Evolutionary conservation across 176 grass and related monocot genomes (phyloP).

Genomic region (Carex parvula): DNA sequence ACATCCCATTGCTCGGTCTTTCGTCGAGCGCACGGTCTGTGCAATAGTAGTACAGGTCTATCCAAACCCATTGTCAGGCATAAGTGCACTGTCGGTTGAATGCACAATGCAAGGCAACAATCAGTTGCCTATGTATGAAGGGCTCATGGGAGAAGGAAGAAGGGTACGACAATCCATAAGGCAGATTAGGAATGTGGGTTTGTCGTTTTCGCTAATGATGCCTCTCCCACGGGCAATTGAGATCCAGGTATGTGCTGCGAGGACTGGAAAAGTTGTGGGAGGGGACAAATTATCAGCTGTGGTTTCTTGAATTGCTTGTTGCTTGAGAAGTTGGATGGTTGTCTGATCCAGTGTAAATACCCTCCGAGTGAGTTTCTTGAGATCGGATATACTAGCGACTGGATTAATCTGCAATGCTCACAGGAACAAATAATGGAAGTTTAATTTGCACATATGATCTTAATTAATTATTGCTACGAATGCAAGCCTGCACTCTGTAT

Average conservation of each 20-base stretch:
- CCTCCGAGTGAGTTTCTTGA: background rate
- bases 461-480: too few relatives aligned
- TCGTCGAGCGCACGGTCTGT: background rate
- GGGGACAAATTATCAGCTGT: background rate
- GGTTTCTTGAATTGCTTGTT: background rate
- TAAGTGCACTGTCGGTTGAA: background rate
- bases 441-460: background rate
- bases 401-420: constrained; percentile 4
- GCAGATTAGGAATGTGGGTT: background rate
- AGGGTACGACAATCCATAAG: background rate
- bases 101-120: constrained; percentile 2
- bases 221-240: background rate
- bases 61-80: background rate
- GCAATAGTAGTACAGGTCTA: background rate
- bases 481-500: too few relatives aligned
- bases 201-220: background rate
- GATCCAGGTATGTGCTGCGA: background rate
- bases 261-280: constrained; percentile 10
- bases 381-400: background rate
- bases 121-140: constrained; percentile 9
- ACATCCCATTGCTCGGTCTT: background rate
- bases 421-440: background rate
- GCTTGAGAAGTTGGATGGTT: constrained; percentile 17
- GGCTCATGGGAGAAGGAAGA: background rate
- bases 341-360: background rate